A percentile compares a stretch with the other conserved stretches of the same genome.
Evolutionary conservation across 768 basidiomycete genomes (phyloP).

Genomic region (Lenzites betulinus): DNA sequence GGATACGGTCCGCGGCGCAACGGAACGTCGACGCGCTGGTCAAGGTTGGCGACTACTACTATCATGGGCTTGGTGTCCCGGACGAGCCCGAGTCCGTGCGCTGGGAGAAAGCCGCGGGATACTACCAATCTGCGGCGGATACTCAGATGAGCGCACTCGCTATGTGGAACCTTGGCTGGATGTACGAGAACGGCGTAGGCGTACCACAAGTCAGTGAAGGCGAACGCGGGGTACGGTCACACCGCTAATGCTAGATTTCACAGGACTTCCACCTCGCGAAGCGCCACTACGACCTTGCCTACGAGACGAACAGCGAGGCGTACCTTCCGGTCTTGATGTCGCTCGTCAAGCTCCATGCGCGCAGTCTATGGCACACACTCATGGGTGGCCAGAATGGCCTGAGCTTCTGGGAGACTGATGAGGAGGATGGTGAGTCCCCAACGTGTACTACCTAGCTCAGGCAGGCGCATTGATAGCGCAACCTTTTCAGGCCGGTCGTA

Average conservation of each 20-base stretch:
- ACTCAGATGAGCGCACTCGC: constrained; percentile 92
- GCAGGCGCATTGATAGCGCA: background rate
- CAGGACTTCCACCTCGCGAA: constrained; percentile 98
- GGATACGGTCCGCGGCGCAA: constrained; percentile 93
- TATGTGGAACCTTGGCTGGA: constrained; percentile 99
- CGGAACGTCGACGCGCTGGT: constrained; percentile 96
- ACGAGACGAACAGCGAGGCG: constrained; percentile 87
- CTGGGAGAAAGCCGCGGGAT: constrained; percentile 89
- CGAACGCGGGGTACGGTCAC: background rate
- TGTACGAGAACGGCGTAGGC: constrained; percentile 97
- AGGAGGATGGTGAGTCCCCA: constrained; percentile 47
- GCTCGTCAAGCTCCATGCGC: constrained; percentile 75
- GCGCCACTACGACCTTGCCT: constrained; percentile 87
- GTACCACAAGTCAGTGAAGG: constrained; percentile 69
- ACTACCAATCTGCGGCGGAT: constrained; percentile 93
- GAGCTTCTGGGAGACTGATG: constrained; percentile 63
- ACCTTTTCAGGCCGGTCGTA: constrained; percentile 17
- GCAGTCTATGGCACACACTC: constrained; percentile 79
- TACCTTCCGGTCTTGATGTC: constrained; percentile 87
- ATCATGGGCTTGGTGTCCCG: constrained; percentile 80
- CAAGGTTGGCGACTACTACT: constrained; percentile 98
- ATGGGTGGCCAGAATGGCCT: constrained; percentile 64
- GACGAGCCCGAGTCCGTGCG: constrained; percentile 64
- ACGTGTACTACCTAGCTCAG: background rate
- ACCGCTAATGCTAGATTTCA: background rate